Conservation (phyloP, 2,329 filamentous ascomycete species). For the Nemania serpens region DNA sequence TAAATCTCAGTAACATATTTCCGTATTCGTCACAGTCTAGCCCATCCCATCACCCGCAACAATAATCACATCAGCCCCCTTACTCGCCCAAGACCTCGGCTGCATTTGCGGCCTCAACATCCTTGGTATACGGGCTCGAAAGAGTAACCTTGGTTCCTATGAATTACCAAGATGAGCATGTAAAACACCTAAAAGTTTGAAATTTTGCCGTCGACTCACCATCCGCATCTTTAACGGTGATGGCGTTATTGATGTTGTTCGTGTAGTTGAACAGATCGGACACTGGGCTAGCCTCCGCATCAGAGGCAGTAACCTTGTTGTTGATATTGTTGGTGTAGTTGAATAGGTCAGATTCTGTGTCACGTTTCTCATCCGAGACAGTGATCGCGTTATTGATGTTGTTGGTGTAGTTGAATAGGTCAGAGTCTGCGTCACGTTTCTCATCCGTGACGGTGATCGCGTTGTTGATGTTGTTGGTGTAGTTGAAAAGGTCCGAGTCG, state of each 20-base stretch:
- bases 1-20: background rate
- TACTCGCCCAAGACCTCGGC: slow-evolving; percentile 7
- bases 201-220: background rate
- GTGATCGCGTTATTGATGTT: slow-evolving; percentile 15
- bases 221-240: slow-evolving; percentile 5
- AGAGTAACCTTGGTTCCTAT: slow-evolving; percentile 15
- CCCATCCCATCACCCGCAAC: background rate
- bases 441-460: background rate
- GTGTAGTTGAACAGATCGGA: slow-evolving; percentile 3
- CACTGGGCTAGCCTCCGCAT: background rate
- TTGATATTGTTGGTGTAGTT: slow-evolving; percentile 11
- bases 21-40: background rate
- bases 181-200: background rate
- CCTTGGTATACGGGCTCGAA: slow-evolving; percentile 15
- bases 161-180: background rate
- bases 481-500: slow-evolving; percentile 9
- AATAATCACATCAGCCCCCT: background rate
- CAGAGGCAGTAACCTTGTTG: background rate
- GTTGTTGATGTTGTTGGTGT: slow-evolving; percentile 20
- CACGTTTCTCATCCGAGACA: background rate
- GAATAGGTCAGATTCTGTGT: background rate
- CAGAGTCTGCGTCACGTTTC: background rate
- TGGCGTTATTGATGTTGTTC: slow-evolving; percentile 10
- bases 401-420: slow-evolving; percentile 13
- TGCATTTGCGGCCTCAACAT: slow-evolving; percentile 3